Percentiles rank a stretch among this genome's conserved stretches.
Evolutionary conservation across 2,329 filamentous ascomycete genomes (phyloP).

Genomic region (Aspergillus chevalieri): DNA sequence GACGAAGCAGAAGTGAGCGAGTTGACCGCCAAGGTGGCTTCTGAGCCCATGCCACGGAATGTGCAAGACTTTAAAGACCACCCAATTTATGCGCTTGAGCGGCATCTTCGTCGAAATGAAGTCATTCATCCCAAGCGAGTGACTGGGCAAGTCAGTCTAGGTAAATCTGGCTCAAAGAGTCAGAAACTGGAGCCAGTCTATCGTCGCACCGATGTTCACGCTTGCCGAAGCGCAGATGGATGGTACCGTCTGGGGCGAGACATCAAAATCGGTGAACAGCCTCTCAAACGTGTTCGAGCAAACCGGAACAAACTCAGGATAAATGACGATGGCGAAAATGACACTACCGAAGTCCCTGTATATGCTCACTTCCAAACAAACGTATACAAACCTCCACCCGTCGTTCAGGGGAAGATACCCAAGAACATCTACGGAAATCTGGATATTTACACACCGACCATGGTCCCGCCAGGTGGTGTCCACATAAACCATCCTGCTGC

Average conservation of each 20-base stretch:
- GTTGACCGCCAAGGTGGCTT: slow-evolving; percentile 61
- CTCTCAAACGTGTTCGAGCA: slow-evolving; percentile 64
- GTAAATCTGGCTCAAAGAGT: slow-evolving; percentile 37
- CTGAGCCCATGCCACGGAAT: slow-evolving; percentile 79
- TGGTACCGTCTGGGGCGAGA: slow-evolving; percentile 87
- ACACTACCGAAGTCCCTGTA: slow-evolving; percentile 47
- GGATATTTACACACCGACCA: slow-evolving; percentile 58
- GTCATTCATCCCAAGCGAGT: slow-evolving; percentile 67
- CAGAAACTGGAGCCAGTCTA: slow-evolving; percentile 69
- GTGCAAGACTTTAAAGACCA: slow-evolving; percentile 84
- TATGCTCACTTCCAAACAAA: slow-evolving; percentile 60
- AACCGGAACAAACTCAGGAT: slow-evolving; percentile 32
- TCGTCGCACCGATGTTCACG: slow-evolving; percentile 70
- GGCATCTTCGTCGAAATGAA: slow-evolving; percentile 78
- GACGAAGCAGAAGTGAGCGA: slow-evolving; percentile 81
- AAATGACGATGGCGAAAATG: slow-evolving; percentile 32
- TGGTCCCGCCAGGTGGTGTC: slow-evolving; percentile 56
- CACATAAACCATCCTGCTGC: slow-evolving; percentile 56
- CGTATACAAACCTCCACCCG: slow-evolving; percentile 67
- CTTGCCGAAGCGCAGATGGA: slow-evolving; percentile 71
- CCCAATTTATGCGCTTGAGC: slow-evolving; percentile 73
- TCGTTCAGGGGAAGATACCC: slow-evolving; percentile 64
- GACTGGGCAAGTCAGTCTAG: slow-evolving; percentile 67
- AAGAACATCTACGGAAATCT: slow-evolving; percentile 58
- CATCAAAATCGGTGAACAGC: slow-evolving; percentile 71